These are phyloP conservation scores for Casaregolazyma lundiana DNA, from an alignment of 1,139 yeast genomes.

Conservation along the genomic window DNA sequence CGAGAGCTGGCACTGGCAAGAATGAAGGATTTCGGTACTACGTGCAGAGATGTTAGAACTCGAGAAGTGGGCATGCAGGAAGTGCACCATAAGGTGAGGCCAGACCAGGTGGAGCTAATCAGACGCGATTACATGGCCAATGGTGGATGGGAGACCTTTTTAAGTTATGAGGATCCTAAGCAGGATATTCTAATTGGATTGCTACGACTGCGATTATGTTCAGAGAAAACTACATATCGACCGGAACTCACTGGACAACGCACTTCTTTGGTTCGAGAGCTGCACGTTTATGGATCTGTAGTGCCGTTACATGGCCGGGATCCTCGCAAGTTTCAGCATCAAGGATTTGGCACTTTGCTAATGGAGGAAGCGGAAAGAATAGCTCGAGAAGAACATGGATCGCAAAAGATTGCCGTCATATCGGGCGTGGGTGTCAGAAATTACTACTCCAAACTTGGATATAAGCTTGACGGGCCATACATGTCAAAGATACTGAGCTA, in stretches of 20 bases:
- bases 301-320: constrained; percentile 97
- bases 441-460: constrained; percentile 88
- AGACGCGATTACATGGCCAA: constrained; percentile 96
- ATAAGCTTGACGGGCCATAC: constrained; percentile 89
- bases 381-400: constrained; percentile 92
- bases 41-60: constrained; percentile 96
- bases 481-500: constrained; percentile 64
- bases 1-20: constrained; percentile 94
- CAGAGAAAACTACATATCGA: constrained; percentile 84
- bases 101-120: constrained; percentile 93
- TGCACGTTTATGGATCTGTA: constrained; percentile 96
- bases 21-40: constrained; percentile 96
- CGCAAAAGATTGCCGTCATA: constrained; percentile 84
- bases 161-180: constrained; percentile 95
- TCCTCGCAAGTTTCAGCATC: constrained; percentile 97
- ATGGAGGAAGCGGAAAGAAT: constrained; percentile 99
- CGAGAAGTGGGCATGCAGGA: constrained; percentile 99
- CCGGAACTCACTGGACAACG: constrained; percentile 82
- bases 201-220: constrained; percentile 79
- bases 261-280: constrained; percentile 89
- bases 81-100: constrained; percentile 94
- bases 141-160: constrained; percentile 98
- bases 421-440: constrained; percentile 98
- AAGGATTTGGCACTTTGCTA: constrained; percentile 93
- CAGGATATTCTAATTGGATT: constrained; percentile 93